These are phyloP conservation scores for Xylariales sp. DNA, from an alignment of 2,329 filamentous ascomycete species.

Conservation along the genomic window DNA sequence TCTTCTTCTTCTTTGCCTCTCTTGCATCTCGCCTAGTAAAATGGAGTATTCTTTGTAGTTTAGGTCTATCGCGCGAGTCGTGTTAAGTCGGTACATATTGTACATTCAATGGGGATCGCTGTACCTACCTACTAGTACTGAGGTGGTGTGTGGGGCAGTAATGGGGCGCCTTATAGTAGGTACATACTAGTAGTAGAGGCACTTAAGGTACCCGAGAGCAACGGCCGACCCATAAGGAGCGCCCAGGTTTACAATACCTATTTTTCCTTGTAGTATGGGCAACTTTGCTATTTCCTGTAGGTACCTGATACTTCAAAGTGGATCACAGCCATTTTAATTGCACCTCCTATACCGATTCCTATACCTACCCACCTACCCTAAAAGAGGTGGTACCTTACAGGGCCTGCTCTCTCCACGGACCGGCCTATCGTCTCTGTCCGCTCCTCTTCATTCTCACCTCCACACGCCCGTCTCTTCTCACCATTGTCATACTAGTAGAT, in stretches of 20 bases:
- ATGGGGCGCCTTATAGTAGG: background rate
- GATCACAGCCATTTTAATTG: conserved; percentile 28
- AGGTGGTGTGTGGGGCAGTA: background rate
- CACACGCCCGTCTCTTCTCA: conserved; percentile 15
- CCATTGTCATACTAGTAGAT: conserved; percentile 5
- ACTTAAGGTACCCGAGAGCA: conserved; percentile 8
- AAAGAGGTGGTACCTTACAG: conserved; percentile 19
- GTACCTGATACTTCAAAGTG: conserved; percentile 18
- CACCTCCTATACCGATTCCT: conserved; percentile 24
- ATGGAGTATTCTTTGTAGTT: background rate
- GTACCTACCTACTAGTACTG: background rate
- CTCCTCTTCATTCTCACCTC: conserved; percentile 25
- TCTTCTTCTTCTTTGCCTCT: too few relatives aligned
- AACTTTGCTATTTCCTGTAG: too few relatives aligned
- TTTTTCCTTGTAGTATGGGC: background rate
- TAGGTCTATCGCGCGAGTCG: background rate
- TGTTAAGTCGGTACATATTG: conserved; percentile 6
- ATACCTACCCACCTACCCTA: background rate
- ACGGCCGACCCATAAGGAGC: conserved; percentile 1
- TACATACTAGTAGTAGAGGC: conserved; percentile 6
- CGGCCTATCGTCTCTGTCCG: conserved; percentile 15
- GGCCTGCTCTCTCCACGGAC: conserved; percentile 1
- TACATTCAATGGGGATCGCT: conserved; percentile 18
- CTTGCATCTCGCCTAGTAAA: background rate
- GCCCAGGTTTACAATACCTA: conserved; percentile 8